phyloP scores from a whole-genome alignment of 1,284 basidiomycete species.

The Cutaneotrichosporon curvatum region DNA sequence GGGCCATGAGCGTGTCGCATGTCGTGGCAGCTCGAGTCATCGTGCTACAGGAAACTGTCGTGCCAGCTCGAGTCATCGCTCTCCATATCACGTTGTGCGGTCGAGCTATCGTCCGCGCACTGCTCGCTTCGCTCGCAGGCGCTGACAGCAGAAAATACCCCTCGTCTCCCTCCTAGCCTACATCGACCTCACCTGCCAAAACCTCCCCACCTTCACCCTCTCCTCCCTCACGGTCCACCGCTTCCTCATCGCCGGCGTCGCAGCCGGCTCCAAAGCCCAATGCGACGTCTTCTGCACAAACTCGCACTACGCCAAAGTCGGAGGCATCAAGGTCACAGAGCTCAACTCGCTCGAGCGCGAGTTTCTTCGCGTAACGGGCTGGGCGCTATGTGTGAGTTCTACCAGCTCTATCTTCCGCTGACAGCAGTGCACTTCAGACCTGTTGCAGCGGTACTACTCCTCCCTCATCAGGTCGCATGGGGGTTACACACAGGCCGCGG shows the following conservation, averaged over 20 bases:
- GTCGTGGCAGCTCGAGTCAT: no score
- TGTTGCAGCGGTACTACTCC: constrained; percentile 47
- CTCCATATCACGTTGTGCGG: no score
- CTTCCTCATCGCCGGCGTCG: constrained; percentile 82
- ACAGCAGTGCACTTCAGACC: constrained; percentile 42
- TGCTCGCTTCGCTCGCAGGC: neutral
- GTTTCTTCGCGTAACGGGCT: constrained; percentile 80
- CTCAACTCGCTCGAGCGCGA: constrained; percentile 88
- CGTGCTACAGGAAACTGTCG: no score
- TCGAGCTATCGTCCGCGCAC: no score
- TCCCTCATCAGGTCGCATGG: constrained; percentile 46
- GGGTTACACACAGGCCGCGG: constrained; percentile 35
- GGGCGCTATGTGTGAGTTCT: constrained; percentile 75
- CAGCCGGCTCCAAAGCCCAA: constrained; percentile 79
- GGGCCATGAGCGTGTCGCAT: neutral
- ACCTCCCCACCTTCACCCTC: constrained; percentile 77
- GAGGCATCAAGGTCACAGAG: constrained; percentile 80
- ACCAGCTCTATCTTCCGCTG: constrained; percentile 1
- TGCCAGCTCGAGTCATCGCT: no score
- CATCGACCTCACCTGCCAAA: constrained; percentile 86
- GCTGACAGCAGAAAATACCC: constrained; percentile 62
- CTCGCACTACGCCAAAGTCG: constrained; percentile 83
- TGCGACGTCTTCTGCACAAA: constrained; percentile 92
- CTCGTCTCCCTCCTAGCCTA: constrained; percentile 84
- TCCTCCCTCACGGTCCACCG: constrained; percentile 91